Evolutionary conservation across 1,139 yeast genomes (phyloP).

Genomic region (Suhomyces choctaworum): DNA sequence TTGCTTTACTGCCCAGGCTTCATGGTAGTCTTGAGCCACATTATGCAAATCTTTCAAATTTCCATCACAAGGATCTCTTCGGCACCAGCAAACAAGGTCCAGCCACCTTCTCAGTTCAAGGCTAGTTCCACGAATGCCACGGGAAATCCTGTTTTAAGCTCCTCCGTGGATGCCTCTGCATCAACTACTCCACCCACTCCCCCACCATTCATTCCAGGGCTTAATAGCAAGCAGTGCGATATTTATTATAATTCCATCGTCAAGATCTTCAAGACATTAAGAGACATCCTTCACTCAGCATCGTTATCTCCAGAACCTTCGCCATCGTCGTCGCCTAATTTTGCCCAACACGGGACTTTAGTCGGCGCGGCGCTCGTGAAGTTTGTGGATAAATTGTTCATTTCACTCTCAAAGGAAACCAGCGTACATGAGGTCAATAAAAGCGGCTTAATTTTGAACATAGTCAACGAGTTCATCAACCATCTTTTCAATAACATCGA

Average conservation of each 20-base stretch:
- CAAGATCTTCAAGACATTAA: slow-evolving; percentile 45
- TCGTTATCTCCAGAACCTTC: slow-evolving; percentile 4
- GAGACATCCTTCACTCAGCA: slow-evolving; percentile 44
- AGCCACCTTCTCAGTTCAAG: slow-evolving; percentile 5
- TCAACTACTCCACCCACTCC: slow-evolving; percentile 18
- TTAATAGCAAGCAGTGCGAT: slow-evolving; percentile 28
- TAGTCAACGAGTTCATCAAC: slow-evolving; percentile 48
- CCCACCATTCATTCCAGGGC: slow-evolving; percentile 13
- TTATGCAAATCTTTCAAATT: slow-evolving; percentile 37
- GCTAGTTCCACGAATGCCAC: slow-evolving; percentile 4
- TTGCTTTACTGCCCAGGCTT: slow-evolving; percentile 36
- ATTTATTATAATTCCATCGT: slow-evolving; percentile 39
- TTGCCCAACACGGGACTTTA: slow-evolving; percentile 6
- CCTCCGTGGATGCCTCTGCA: slow-evolving; percentile 10
- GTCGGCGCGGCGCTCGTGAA: slow-evolving; percentile 16
- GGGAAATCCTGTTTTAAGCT: slow-evolving; percentile 1
- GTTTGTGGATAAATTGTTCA: slow-evolving; percentile 35
- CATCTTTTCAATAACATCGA: slow-evolving; percentile 30
- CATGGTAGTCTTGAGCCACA: slow-evolving; percentile 37
- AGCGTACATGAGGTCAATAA: slow-evolving; percentile 47
- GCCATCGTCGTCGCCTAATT: slow-evolving; percentile 1
- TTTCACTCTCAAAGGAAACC: slow-evolving; percentile 41
- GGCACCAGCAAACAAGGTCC: slow-evolving; percentile 4
- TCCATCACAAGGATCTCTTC: slow-evolving; percentile 36
- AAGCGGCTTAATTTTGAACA: slow-evolving; percentile 47